Evolutionary conservation across 768 basidiomycete species (phyloP).

Genomic region (Xanthoconium stramineum): DNA sequence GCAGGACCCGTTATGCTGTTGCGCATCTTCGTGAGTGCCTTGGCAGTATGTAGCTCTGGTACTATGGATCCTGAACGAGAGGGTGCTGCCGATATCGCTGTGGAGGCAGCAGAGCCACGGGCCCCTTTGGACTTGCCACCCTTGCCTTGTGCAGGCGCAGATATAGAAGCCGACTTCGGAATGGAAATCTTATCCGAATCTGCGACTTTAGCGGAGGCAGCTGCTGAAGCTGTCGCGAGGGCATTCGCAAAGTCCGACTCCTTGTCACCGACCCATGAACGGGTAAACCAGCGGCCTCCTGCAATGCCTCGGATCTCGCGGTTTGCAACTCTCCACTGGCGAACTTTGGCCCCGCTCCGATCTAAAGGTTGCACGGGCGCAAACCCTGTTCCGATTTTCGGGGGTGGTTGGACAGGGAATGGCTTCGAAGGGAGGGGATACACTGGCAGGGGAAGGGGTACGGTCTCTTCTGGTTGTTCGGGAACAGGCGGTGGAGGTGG

Average conservation of each 20-base stretch:
- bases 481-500: slow-evolving; percentile 28
- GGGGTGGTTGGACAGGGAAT: slow-evolving; percentile 76
- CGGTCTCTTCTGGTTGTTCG: slow-evolving; percentile 42
- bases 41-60: slow-evolving; percentile 43
- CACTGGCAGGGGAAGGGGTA: slow-evolving; percentile 53
- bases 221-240: slow-evolving; percentile 25
- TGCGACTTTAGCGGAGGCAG: slow-evolving; percentile 26
- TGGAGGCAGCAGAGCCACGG: slow-evolving; percentile 37
- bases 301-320: slow-evolving; percentile 81
- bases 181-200: slow-evolving; percentile 27
- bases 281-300: slow-evolving; percentile 78
- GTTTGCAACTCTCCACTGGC: slow-evolving; percentile 71
- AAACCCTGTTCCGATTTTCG: slow-evolving; percentile 71
- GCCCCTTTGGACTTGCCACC: slow-evolving; percentile 39
- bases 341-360: slow-evolving; percentile 54
- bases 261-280: slow-evolving; percentile 82
- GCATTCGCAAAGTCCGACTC: slow-evolving; percentile 61
- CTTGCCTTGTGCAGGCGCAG: slow-evolving; percentile 44
- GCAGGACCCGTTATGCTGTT: slow-evolving; percentile 52
- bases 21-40: slow-evolving; percentile 65
- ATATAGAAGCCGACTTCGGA: slow-evolving; percentile 45
- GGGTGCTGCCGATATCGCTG: slow-evolving; percentile 47
- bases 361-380: slow-evolving; percentile 68
- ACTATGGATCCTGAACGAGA: slow-evolving; percentile 57
- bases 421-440: slow-evolving; percentile 83